phyloP scores from a whole-genome alignment of 768 basidiomycete genomes.

The Lactarius quietus region DNA sequence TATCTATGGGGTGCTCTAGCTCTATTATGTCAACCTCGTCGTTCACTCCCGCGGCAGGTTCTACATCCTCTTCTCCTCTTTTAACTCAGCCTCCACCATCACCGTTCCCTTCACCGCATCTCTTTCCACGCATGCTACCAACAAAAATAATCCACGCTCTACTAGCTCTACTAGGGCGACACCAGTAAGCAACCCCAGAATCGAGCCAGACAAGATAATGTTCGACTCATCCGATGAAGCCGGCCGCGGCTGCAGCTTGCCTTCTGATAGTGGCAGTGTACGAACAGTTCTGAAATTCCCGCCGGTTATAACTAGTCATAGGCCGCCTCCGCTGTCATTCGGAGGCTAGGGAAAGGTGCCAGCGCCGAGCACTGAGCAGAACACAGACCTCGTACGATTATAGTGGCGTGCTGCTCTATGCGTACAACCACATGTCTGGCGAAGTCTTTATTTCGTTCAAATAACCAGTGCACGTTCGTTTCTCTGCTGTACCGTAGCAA shows the following conservation, averaged over 20 bases:
- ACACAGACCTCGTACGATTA: constrained; percentile 74
- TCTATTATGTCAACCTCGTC: constrained; percentile 92
- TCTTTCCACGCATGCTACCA: constrained; percentile 45
- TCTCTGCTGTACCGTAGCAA: too few species aligned
- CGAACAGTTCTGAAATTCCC: constrained; percentile 34
- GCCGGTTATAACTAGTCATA: constrained; percentile 37
- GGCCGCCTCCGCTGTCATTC: constrained; percentile 37
- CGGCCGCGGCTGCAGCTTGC: constrained; percentile 32
- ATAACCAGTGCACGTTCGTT: too few species aligned
- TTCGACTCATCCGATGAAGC: constrained; percentile 49
- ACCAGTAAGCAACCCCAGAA: constrained; percentile 26
- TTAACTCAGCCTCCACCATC: constrained; percentile 56
- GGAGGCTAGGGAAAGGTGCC: constrained; percentile 35
- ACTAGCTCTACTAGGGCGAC: background rate
- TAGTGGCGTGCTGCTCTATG: constrained; percentile 26
- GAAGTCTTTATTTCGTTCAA: too few species aligned
- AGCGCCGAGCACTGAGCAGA: constrained; percentile 73
- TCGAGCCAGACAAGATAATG: too few species aligned
- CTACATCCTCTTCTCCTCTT: constrained; percentile 38
- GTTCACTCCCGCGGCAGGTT: constrained; percentile 65
- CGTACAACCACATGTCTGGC: too few species aligned
- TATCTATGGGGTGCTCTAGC: constrained; percentile 85
- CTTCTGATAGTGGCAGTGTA: constrained; percentile 12
- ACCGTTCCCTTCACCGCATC: too few species aligned
- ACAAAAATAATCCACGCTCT: background rate